These are phyloP conservation scores for Sclerotinia borealis DNA, from an alignment of 2,329 filamentous ascomycete species.

Conservation along the genomic window DNA sequence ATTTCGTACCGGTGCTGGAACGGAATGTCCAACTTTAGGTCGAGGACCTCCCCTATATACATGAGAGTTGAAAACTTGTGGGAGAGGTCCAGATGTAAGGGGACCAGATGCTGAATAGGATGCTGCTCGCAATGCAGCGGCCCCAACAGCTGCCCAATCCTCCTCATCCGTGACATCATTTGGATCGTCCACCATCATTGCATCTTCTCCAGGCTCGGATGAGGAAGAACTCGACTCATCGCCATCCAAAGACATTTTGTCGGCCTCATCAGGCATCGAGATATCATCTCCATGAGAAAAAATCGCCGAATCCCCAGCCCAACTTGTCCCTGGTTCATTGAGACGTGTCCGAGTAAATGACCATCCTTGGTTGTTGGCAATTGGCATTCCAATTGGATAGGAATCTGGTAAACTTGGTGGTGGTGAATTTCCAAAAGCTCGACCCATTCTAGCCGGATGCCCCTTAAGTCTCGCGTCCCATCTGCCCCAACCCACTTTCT, in stretches of 20 bases:
- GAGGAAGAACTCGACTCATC: conserved; percentile 65
- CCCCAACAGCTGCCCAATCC: conserved; percentile 88
- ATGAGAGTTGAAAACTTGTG: conserved; percentile 36
- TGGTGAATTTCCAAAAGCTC: conserved; percentile 36
- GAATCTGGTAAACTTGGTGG: conserved; percentile 39
- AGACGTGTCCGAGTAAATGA: conserved; percentile 44
- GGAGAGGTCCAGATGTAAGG: conserved; percentile 35
- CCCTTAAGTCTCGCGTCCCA: conserved; percentile 82
- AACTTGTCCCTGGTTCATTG: conserved; percentile 51
- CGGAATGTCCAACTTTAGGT: conserved; percentile 25
- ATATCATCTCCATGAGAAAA: conserved; percentile 66
- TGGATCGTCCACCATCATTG: conserved; percentile 66
- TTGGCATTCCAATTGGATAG: conserved; percentile 50
- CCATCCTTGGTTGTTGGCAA: conserved; percentile 41
- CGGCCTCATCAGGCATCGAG: conserved; percentile 75
- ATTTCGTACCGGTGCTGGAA: conserved; percentile 34
- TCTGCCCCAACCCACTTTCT: conserved; percentile 95
- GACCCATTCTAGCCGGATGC: conserved; percentile 44
- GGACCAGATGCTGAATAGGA: conserved; percentile 56
- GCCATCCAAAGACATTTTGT: conserved; percentile 88
- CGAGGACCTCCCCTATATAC: conserved; percentile 38
- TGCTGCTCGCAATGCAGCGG: conserved; percentile 69
- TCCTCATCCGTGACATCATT: conserved; percentile 91
- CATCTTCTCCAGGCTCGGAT: conserved; percentile 62
- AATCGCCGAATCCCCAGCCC: conserved; percentile 63